Percentiles rank a stretch among this genome's conserved stretches.
Conservation (phyloP, 2,329 filamentous ascomycete genomes). For the Aspergillus luchuensis region DNA sequence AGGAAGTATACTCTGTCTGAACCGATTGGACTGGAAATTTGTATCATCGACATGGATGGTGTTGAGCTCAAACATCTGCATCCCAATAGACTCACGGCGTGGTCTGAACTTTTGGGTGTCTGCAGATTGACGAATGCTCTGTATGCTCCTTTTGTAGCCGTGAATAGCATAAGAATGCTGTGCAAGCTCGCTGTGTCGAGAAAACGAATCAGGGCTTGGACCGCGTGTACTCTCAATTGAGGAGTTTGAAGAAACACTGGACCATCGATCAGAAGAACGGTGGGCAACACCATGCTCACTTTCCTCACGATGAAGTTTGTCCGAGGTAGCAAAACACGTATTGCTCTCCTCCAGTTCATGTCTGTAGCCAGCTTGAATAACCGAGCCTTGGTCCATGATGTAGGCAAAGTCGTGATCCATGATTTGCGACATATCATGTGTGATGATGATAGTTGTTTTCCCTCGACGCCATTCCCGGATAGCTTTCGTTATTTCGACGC, state of each 20-base stretch:
- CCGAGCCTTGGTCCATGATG: slow-evolving; percentile 68
- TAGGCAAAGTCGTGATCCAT: slow-evolving; percentile 73
- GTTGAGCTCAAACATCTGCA: slow-evolving; percentile 9
- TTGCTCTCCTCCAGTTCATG: slow-evolving; percentile 51
- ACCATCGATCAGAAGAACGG: neutral
- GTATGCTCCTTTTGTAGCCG: neutral
- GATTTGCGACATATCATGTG: slow-evolving; percentile 83
- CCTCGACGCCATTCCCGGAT: slow-evolving; percentile 75
- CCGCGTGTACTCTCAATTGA: neutral
- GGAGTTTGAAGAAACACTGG: neutral
- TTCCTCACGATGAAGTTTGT: neutral
- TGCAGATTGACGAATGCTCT: neutral
- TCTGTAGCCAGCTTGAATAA: slow-evolving; percentile 70
- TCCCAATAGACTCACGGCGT: neutral
- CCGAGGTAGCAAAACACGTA: slow-evolving; percentile 21
- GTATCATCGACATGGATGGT: neutral
- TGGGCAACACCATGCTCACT: neutral
- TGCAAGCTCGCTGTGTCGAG: neutral
- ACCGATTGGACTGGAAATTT: neutral
- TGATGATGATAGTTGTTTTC: slow-evolving; percentile 91
- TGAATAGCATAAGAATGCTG: neutral
- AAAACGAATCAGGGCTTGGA: neutral
- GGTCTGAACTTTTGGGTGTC: neutral
- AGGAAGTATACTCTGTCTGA: neutral
- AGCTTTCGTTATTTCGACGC: slow-evolving; percentile 68